phyloP scores from a whole-genome alignment of 139 green algal genomes.

The Chlorella ohadii region DNA sequence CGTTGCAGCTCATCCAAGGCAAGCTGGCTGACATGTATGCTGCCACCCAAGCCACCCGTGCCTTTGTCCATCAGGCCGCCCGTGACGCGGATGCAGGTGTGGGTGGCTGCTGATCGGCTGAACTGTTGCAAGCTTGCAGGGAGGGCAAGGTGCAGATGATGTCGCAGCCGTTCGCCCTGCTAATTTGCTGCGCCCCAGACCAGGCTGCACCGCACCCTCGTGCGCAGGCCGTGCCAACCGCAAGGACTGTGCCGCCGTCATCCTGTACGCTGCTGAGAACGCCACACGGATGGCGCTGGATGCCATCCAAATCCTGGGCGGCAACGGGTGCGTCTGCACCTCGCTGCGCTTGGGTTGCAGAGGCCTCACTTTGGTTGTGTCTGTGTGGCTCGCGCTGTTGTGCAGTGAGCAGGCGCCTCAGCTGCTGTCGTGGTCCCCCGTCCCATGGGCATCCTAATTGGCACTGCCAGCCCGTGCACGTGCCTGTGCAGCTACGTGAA shows the following conservation, averaged over 20 bases:
- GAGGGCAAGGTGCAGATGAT: slow-evolving; percentile 62
- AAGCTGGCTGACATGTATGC: slow-evolving; percentile 98
- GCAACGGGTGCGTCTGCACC: slow-evolving; percentile 87
- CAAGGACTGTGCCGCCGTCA: slow-evolving; percentile 90
- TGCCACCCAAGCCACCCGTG: slow-evolving; percentile 49
- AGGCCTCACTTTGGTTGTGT: no score
- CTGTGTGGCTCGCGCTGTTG: no score
- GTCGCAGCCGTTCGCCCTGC: slow-evolving; percentile 76
- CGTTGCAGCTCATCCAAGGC: slow-evolving; percentile 78
- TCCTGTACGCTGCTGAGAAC: slow-evolving; percentile 86
- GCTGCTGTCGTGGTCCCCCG: no score
- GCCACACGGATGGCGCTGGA: slow-evolving; percentile 89
- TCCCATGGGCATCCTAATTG: no score
- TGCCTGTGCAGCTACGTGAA: slow-evolving; percentile 77
- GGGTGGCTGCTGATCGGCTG: not conserved
- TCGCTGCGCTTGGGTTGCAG: no score
- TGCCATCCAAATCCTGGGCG: slow-evolving; percentile 91
- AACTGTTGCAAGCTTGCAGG: no score
- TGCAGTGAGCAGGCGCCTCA: no score
- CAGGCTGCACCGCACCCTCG: no score
- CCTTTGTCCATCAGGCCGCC: slow-evolving; percentile 71
- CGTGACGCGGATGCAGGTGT: slow-evolving; percentile 60
- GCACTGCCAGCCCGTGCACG: no score
- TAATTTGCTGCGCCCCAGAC: no score
- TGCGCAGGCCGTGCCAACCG: slow-evolving; percentile 31